A percentile compares a stretch with the other conserved stretches of the same genome.
These are phyloP conservation scores for Lasiodiplodia gonubiensis DNA, from an alignment of 2,329 filamentous ascomycete genomes.

Conservation along the genomic window DNA sequence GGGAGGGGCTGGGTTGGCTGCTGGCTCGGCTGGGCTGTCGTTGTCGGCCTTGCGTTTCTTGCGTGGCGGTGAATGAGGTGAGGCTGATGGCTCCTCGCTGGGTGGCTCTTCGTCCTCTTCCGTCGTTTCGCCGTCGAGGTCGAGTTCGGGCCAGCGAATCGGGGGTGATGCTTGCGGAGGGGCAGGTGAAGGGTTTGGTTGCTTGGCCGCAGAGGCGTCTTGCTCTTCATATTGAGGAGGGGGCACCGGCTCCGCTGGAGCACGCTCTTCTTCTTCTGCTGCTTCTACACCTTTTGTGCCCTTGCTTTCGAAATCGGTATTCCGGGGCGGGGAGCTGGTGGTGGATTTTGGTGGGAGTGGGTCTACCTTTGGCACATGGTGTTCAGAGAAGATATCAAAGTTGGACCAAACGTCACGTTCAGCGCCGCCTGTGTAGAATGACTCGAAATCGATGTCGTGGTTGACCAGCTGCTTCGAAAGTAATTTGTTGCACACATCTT, in stretches of 20 bases:
- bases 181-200: background rate
- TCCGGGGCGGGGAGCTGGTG: background rate
- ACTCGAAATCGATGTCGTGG: background rate
- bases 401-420: constrained; percentile 6
- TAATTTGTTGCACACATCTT: background rate
- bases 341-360: background rate
- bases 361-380: too few species aligned
- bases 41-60: background rate
- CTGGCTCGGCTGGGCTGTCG: background rate
- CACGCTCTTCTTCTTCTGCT: background rate
- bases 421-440: background rate
- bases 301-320: background rate
- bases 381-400: background rate
- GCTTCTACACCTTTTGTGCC: background rate
- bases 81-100: background rate
- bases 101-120: background rate
- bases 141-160: background rate
- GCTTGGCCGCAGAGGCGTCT: background rate
- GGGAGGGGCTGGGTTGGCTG: background rate
- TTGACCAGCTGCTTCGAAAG: background rate
- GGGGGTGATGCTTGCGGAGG: background rate
- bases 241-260: background rate
- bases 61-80: background rate
- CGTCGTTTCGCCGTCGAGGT: background rate
- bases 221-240: background rate